Conservation (phyloP, 495 filamentous ascomycete species). For the Trichoderma gamsii region DNA sequence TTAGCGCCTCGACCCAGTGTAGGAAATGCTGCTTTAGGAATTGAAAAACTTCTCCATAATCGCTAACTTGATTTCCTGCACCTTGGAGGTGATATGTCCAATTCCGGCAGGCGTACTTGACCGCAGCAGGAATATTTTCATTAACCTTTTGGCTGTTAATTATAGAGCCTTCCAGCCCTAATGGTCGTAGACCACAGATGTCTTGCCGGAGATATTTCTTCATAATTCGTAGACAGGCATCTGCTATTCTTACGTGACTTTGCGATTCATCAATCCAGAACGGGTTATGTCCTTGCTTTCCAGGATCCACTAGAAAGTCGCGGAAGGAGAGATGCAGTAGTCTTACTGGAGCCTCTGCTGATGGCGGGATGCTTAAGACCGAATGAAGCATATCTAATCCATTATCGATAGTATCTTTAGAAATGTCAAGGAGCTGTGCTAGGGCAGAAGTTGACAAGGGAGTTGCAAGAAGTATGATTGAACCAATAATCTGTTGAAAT, state of each 20-base stretch:
- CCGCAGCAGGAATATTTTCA: conserved; percentile 20
- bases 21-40: conserved; percentile 31
- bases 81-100: conserved; percentile 38
- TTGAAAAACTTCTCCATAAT: conserved; percentile 18
- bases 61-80: conserved; percentile 13
- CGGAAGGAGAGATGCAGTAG: conserved; percentile 28
- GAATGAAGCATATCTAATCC: conserved; percentile 28
- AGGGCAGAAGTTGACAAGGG: conserved; percentile 20
- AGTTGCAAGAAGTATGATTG: conserved; percentile 25
- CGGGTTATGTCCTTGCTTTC: conserved; percentile 16
- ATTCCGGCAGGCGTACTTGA: conserved; percentile 32
- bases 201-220: conserved; percentile 15
- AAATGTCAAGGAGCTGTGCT: conserved; percentile 19
- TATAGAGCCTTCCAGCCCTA: not conserved
- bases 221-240: conserved; percentile 30
- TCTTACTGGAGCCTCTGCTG: conserved; percentile 19
- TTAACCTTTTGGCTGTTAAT: conserved; percentile 12
- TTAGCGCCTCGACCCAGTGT: conserved; percentile 31
- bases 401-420: conserved; percentile 16
- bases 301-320: conserved; percentile 24
- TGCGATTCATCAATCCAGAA: conserved; percentile 28
- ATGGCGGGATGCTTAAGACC: conserved; percentile 24
- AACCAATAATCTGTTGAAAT: conserved; percentile 25
- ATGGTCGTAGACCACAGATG: conserved; percentile 20
- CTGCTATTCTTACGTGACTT: conserved; percentile 17